Evolutionary conservation across 2,329 filamentous ascomycete genomes (phyloP), one percentile per base, ranked within the genome.

Genomic region (Exophiala alcalophila): DNA sequence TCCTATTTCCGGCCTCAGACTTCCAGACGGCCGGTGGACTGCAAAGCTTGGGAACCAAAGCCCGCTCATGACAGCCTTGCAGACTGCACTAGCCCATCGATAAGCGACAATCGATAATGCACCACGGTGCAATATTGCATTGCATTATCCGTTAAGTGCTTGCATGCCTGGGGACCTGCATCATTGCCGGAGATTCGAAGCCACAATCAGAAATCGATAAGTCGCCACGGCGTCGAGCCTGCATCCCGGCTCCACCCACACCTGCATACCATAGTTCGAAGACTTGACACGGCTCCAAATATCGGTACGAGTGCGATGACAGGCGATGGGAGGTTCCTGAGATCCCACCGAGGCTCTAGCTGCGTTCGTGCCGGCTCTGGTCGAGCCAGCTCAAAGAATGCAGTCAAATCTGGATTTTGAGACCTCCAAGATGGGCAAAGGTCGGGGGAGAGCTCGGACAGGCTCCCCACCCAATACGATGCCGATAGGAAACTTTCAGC

Each of bases 91-190:
- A 34, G 8, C 27, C 14, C 11, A 28, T 18, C 33, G 30, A 31
- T 30, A 36, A 42, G 28, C 38, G 26, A 30, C 27, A 28, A 42
- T 26, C 42, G 43, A 43, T 50, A 40, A 47, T 33, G 34, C 29
- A 36, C 37, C 18, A 21, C 19, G n/a, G 30, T 20, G 29, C 23
- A 21, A 16, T 8, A 15, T 29, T 46, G 27, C 23, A 34, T 39
- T 44, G 35, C 16, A 27, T 26, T 30, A 35, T 28, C 44, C 44
- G 20, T 36, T 37, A 43, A 52, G 49, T 52, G 49, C 44, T 48
- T 46, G 49, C 49, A 49, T 45, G 33, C 18, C 39, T 33, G 36
- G 10, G 21, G 25, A 5, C 11, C 26, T 40, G 18, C 20, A 9
- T 30, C 30, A 21, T 29, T 21, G 44, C 31, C 28, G 19, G 43